Evolutionary conservation across 768 basidiomycete species (phyloP), one percentile per base, ranked within the genome.

Genomic region (Sistotremastrum suecicum): DNA sequence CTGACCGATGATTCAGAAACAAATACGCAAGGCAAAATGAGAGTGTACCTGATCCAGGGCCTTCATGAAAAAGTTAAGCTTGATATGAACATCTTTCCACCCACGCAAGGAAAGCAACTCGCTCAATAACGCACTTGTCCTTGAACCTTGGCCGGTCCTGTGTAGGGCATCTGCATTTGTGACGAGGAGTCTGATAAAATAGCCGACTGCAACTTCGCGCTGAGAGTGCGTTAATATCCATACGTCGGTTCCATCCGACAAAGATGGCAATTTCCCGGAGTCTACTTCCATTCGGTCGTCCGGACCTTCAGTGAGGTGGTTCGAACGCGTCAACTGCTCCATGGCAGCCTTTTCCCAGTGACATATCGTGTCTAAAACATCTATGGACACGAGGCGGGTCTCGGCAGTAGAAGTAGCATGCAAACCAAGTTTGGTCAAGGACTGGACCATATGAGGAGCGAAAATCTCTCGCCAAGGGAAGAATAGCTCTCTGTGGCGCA

Each of bases 401-500:
- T 98, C 95, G 28, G 70, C 57, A 6, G 77, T 83, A 7, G 87
- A 75, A 3, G 72, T 69, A 3, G 74, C 63, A 11, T 78, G 73
- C 57, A 92, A 74, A n/a, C 90, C 91, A 5, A 98, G 71, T 60
- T 91, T 92, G 44, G 74, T 73, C 51, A 99, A 68, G 7, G 86
- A 87, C 55, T 84, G 84, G 37, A 92, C 85, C 66, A 99, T 91
- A 56, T 91, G 85, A 0, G 90, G 84, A 9, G 97, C 76, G 63
- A 97, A 98, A 6, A 95, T 68, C 3, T 87, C 83, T 37, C 95
- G 83, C 47, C 90, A 87, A 37, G 87, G 81, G 66, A 83, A 98
- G 65, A 97, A 99, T 6, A 95, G 69, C 44, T 88, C 75, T 0
- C 86, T 78, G 49, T 97, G 90, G 49, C 89, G 84, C 50, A 89